Conservation (phyloP, 495 filamentous ascomycete genomes). For the Hypoxylon lienhwacheense region DNA sequence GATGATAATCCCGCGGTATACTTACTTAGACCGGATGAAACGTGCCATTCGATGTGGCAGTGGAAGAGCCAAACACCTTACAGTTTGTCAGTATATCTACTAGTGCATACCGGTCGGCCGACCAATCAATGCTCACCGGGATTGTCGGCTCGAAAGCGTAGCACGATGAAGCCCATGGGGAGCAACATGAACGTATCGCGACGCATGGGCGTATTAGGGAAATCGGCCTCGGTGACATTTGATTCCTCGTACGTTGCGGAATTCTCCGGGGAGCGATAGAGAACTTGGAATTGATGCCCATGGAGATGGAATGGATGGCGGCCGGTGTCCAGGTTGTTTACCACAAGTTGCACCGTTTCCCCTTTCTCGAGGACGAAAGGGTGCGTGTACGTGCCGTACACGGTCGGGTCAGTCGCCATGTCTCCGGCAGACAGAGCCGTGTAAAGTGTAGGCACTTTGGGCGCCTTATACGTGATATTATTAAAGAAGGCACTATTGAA, state of each 20-base stretch:
- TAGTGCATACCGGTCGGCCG: background rate
- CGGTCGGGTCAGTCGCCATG: constrained; percentile 59
- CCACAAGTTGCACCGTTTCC: constrained; percentile 72
- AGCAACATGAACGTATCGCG: constrained; percentile 61
- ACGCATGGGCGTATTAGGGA: constrained; percentile 49
- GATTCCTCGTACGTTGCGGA: constrained; percentile 49
- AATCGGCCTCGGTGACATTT: constrained; percentile 48
- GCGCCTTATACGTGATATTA: constrained; percentile 69
- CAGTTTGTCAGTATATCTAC: background rate
- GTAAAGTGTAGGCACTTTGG: constrained; percentile 82
- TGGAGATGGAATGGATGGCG: constrained; percentile 87
- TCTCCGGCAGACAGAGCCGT: constrained; percentile 67
- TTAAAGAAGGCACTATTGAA: constrained; percentile 72
- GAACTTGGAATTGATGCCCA: constrained; percentile 77
- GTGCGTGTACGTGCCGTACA: constrained; percentile 78
- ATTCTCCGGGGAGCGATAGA: constrained; percentile 49
- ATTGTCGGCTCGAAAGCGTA: constrained; percentile 70
- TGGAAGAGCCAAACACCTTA: constrained; percentile 71
- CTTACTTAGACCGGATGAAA: constrained; percentile 61
- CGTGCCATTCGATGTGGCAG: constrained; percentile 73
- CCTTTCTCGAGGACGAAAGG: constrained; percentile 66
- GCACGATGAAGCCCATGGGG: constrained; percentile 60
- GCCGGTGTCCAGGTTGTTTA: constrained; percentile 77
- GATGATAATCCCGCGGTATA: background rate
- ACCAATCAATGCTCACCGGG: constrained; percentile 55